These are phyloP conservation scores for Golubevia sp. DNA, from an alignment of 1,284 basidiomycete species.

Conservation along the genomic window DNA sequence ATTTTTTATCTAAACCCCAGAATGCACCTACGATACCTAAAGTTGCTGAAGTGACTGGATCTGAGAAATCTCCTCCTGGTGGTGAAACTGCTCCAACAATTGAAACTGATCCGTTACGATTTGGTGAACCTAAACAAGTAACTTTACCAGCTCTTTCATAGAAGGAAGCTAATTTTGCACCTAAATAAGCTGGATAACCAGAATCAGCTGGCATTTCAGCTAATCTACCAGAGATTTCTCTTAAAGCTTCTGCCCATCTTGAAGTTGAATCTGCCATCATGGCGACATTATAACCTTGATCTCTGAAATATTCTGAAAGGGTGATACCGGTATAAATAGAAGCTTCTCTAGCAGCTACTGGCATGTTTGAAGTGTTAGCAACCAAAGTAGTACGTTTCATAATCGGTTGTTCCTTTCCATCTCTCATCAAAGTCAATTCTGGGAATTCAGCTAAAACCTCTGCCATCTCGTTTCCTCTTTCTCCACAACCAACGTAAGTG, in stretches of 20 bases:
- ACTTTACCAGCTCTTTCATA: slow-evolving; percentile 62
- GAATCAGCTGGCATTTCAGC: slow-evolving; percentile 62
- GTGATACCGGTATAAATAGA: slow-evolving; percentile 62
- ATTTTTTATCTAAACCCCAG: slow-evolving; percentile 62
- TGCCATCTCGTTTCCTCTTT: slow-evolving; percentile 60
- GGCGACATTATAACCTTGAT: slow-evolving; percentile 60
- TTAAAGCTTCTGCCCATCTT: slow-evolving; percentile 61
- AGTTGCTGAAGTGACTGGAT: slow-evolving; percentile 58
- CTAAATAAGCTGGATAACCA: slow-evolving; percentile 60
- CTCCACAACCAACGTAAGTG: slow-evolving; percentile 59
- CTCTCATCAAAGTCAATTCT: slow-evolving; percentile 48
- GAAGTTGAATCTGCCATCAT: slow-evolving; percentile 62
- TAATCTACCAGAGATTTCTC: slow-evolving; percentile 60
- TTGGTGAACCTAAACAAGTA: slow-evolving; percentile 52
- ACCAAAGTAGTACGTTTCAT: slow-evolving; percentile 61
- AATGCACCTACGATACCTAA: slow-evolving; percentile 61
- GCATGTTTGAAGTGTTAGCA: slow-evolving; percentile 62
- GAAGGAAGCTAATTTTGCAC: slow-evolving; percentile 57
- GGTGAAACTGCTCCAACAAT: slow-evolving; percentile 60
- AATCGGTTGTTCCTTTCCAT: slow-evolving; percentile 59
- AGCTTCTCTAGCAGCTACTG: slow-evolving; percentile 61
- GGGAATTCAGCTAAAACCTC: slow-evolving; percentile 60
- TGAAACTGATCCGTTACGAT: slow-evolving; percentile 50
- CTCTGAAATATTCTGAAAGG: slow-evolving; percentile 60
- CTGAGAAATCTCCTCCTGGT: slow-evolving; percentile 61